phyloP scores from a whole-genome alignment of 2,329 filamentous ascomycete species.

The Cyanodermella asteris region DNA sequence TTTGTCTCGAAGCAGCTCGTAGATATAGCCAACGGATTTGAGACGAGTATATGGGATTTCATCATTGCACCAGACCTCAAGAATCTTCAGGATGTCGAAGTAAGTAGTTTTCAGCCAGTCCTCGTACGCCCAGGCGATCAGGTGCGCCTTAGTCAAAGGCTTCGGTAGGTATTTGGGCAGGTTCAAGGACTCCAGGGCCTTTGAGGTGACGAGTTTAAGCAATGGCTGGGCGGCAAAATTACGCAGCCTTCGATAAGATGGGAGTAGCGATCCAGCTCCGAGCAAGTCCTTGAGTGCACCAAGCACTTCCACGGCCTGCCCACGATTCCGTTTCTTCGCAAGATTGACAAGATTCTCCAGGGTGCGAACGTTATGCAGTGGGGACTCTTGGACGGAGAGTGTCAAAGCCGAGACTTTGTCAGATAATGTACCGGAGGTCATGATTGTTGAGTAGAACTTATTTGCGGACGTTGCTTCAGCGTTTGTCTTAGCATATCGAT shows the following conservation, averaged over 20 bases:
- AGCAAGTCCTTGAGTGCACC: conserved; percentile 86
- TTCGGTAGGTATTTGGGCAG: conserved; percentile 59
- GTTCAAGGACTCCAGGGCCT: no score
- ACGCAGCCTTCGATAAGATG: conserved; percentile 57
- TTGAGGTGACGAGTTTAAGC: conserved; percentile 42
- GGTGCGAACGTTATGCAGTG: conserved; percentile 74
- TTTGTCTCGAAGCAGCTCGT: conserved; percentile 78
- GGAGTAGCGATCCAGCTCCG: conserved; percentile 68
- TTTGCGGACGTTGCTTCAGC: conserved; percentile 66
- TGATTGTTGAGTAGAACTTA: conserved; percentile 92
- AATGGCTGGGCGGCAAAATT: conserved; percentile 62
- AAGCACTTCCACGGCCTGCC: conserved; percentile 79
- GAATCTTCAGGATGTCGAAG: conserved; percentile 76
- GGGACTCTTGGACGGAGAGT: conserved; percentile 84
- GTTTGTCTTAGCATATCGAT: conserved; percentile 48
- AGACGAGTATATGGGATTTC: conserved; percentile 86
- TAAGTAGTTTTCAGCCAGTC: conserved; percentile 89
- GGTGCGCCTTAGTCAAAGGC: conserved; percentile 49
- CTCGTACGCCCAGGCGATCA: conserved; percentile 80
- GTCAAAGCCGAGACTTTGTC: conserved; percentile 94
- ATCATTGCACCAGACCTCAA: conserved; percentile 85
- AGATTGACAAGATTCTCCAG: conserved; percentile 65
- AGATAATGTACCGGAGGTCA: conserved; percentile 84
- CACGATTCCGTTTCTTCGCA: conserved; percentile 82
- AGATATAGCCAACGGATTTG: conserved; percentile 75